phyloP scores from a whole-genome alignment of 176 grass and related monocot species.

The Alloteropsis semialata region DNA sequence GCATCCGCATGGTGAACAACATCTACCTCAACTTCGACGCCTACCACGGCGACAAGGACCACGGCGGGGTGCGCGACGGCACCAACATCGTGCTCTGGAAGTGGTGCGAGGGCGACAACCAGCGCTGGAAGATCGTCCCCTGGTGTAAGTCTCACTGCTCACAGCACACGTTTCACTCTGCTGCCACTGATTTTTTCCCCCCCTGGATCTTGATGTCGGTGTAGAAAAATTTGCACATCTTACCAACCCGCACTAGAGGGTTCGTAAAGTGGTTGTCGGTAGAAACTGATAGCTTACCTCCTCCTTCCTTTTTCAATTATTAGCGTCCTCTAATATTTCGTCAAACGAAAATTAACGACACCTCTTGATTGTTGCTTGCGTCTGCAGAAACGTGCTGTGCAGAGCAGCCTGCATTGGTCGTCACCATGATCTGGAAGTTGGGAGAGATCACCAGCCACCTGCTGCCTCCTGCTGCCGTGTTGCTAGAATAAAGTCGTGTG shows the following conservation, averaged over 20 bases:
- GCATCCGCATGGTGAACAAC: conserved; percentile 99
- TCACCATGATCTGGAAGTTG: conserved; percentile 22
- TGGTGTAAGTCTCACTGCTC: conserved; percentile 46
- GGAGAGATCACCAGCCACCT: conserved; percentile 16
- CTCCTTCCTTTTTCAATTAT: not conserved
- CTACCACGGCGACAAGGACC: conserved; percentile 76
- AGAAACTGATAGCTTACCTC: not conserved
- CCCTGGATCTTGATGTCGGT: not conserved
- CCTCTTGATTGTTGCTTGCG: conserved; percentile 10
- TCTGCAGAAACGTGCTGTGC: conserved; percentile 31
- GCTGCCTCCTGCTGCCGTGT: conserved; percentile 3
- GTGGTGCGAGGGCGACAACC: conserved; percentile 97
- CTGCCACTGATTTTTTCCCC: not conserved
- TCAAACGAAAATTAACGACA: not conserved
- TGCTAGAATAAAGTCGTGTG: conserved; percentile 40
- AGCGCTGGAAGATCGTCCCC: conserved; percentile 87
- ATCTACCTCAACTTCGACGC: conserved; percentile 95
- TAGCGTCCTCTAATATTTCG: not conserved
- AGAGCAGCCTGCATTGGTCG: conserved; percentile 28
- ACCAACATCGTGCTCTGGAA: conserved; percentile 82
- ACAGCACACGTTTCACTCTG: not conserved
- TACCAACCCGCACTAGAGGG: not conserved
- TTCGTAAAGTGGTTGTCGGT: not conserved
- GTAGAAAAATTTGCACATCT: not conserved
- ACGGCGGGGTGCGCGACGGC: conserved; percentile 79